Evolutionary conservation across 2,329 filamentous ascomycete species (phyloP), one percentile per base, ranked within the genome.

Genomic region (Metarhizium humberi): DNA sequence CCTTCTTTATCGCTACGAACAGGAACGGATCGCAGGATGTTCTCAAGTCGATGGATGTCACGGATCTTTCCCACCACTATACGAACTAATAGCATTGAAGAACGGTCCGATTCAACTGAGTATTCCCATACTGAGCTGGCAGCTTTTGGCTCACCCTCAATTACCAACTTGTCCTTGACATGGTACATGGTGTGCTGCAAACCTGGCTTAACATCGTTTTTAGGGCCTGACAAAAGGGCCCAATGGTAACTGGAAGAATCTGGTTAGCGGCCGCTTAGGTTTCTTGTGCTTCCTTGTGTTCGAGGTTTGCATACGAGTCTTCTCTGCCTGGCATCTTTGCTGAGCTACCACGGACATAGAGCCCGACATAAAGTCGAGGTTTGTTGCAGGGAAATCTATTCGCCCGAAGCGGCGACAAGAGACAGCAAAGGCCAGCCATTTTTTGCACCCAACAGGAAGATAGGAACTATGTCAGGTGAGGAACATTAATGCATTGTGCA

Each of bases 41-140:
- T 25, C 34, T 57, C 54, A n/a, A 57, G 56, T 40, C 50, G 50
- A 16, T 45, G 32, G 20, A 56, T 16, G 48, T 57, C 11, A 14
- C 50, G 34, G 29, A 57, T 53, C 20, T 57, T 56, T 11, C 53
- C 56, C 6, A 57, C 38, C 7, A 48, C 38, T 34, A 57, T 34
- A 11, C 54, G 56, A 18, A 45, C 56, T 11, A 57, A 45, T 30
- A 57, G 20, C 50, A 56, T 54, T 1, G 53, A 53, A 11, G 50
- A 30, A 11, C 56, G 56, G 40, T 56, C 54, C n/a, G 25, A 32
- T 18, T 57, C 56, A 6, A 20, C 48, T 29, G 42, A 38, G 43
- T 57, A 57, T 42, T 55, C 50, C 56, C 56, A 57, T 51, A 50
- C 43, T 29, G 45, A n/a, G 13, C 42, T 56, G 47, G 42, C 56